Evolutionary conservation across 495 filamentous ascomycete species (phyloP).

Genomic region (Viridothelium virens): DNA sequence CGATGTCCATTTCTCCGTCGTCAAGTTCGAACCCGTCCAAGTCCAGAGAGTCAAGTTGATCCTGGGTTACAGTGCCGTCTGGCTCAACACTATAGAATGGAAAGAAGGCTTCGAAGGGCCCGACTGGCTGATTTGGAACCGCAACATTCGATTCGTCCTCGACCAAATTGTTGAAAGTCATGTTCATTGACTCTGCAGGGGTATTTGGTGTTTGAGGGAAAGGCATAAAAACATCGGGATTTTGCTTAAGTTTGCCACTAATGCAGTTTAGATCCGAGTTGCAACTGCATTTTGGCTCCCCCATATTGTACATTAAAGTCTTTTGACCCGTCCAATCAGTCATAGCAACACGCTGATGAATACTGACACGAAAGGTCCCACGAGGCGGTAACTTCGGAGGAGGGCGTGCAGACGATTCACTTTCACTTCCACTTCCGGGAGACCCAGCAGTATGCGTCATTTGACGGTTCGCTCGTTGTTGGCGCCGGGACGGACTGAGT

Average conservation of each 20-base stretch:
- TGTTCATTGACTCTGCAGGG: slow-evolving; percentile 6
- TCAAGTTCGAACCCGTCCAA: background rate
- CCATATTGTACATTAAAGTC: slow-evolving; percentile 7
- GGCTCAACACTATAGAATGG: slow-evolving; percentile 2
- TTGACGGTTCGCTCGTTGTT: background rate
- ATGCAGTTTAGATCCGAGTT: slow-evolving; percentile 7
- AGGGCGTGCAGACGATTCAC: background rate
- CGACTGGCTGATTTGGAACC: background rate
- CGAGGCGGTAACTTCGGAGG: background rate
- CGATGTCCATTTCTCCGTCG: slow-evolving; percentile 1
- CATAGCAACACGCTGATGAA: background rate
- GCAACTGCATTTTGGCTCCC: background rate
- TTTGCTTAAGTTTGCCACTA: slow-evolving; percentile 1
- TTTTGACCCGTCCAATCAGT: slow-evolving; percentile 1
- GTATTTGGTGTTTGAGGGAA: slow-evolving; percentile 4
- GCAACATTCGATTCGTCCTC: background rate
- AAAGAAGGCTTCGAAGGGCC: slow-evolving; percentile 7
- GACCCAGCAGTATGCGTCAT: background rate
- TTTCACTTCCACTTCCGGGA: background rate
- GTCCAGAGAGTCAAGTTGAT: background rate
- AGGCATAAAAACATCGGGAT: background rate
- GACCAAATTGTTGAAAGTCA: slow-evolving; percentile 9
- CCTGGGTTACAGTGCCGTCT: slow-evolving; percentile 2
- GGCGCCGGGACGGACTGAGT: background rate
- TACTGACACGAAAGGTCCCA: slow-evolving; percentile 4